These are phyloP conservation scores for Paxillus involutus DNA, from an alignment of 768 basidiomycete genomes.

Conservation along the genomic window DNA sequence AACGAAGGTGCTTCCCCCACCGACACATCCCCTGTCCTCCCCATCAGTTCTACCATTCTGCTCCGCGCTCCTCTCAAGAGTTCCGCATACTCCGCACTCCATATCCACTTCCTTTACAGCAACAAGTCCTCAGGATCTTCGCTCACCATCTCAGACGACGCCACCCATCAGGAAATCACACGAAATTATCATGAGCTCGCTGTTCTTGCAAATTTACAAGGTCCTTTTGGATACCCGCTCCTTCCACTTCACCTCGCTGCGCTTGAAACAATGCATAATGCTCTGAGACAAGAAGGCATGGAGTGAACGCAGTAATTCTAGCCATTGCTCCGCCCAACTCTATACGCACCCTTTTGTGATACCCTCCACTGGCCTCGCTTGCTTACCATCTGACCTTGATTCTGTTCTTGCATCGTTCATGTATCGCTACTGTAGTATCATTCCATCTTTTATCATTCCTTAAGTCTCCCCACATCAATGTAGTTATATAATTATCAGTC, in stretches of 20 bases:
- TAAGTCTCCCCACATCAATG: slow-evolving; percentile 14
- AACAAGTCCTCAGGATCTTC: slow-evolving; percentile 43
- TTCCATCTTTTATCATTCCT: slow-evolving; percentile 24
- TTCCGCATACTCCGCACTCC: slow-evolving; percentile 46
- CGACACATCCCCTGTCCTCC: slow-evolving; percentile 46
- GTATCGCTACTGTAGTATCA: slow-evolving; percentile 29
- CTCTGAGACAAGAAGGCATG: slow-evolving; percentile 31
- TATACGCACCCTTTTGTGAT: no score
- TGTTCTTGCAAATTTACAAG: slow-evolving; percentile 49
- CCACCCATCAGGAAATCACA: slow-evolving; percentile 54
- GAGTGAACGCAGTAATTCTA: slow-evolving; percentile 11
- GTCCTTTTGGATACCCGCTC: slow-evolving; percentile 46
- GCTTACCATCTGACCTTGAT: slow-evolving; percentile 1
- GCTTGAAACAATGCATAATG: slow-evolving; percentile 57
- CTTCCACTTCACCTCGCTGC: slow-evolving; percentile 78
- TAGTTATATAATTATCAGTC: slow-evolving; percentile 10
- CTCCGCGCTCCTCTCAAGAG: slow-evolving; percentile 50
- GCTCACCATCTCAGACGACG: slow-evolving; percentile 30
- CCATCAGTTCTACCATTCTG: slow-evolving; percentile 57
- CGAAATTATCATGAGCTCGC: slow-evolving; percentile 69
- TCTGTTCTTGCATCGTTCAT: slow-evolving; percentile 20
- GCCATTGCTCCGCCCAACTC: neutral
- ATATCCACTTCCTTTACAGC: slow-evolving; percentile 60
- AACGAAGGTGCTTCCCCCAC: slow-evolving; percentile 17
- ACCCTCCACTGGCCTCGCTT: no score